Conservation (phyloP, 495 filamentous ascomycete species). For the Podospora didyma region DNA sequence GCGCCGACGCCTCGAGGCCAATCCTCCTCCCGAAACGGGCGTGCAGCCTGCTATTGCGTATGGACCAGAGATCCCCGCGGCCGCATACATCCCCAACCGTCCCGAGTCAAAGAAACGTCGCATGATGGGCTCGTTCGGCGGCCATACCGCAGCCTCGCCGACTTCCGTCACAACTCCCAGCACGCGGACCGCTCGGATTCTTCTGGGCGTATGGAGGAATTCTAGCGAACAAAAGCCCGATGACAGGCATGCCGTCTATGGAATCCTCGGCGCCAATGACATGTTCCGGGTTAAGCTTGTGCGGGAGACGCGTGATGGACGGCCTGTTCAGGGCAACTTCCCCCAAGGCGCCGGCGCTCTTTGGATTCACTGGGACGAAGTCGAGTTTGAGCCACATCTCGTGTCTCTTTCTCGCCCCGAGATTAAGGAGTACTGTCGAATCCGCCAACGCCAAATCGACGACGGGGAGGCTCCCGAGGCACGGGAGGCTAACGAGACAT, state of each 20-base stretch:
- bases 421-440: conserved; percentile 51
- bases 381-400: conserved; percentile 45
- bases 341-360: conserved; percentile 47
- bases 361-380: conserved; percentile 54
- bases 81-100: conserved; percentile 23
- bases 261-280: conserved; percentile 48
- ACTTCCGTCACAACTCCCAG: conserved; percentile 9
- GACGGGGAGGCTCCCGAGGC: conserved; percentile 40
- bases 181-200: conserved; percentile 42
- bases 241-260: conserved; percentile 50
- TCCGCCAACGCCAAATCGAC: conserved; percentile 47
- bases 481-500: conserved; percentile 42
- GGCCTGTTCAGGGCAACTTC: conserved; percentile 44
- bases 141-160: conserved; percentile 1
- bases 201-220: conserved; percentile 47
- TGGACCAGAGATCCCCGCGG: conserved; percentile 38
- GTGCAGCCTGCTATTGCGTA: conserved; percentile 37
- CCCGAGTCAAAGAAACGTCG: conserved; percentile 38
- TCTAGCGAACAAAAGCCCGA: conserved; percentile 32
- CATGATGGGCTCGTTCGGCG: conserved; percentile 16
- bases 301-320: conserved; percentile 46
- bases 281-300: conserved; percentile 53
- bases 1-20: conserved; percentile 25
- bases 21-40: conserved; percentile 33
- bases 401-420: conserved; percentile 39